Conservation (phyloP, 306 rosid genomes). For the Aeschynomene evenia region DNA sequence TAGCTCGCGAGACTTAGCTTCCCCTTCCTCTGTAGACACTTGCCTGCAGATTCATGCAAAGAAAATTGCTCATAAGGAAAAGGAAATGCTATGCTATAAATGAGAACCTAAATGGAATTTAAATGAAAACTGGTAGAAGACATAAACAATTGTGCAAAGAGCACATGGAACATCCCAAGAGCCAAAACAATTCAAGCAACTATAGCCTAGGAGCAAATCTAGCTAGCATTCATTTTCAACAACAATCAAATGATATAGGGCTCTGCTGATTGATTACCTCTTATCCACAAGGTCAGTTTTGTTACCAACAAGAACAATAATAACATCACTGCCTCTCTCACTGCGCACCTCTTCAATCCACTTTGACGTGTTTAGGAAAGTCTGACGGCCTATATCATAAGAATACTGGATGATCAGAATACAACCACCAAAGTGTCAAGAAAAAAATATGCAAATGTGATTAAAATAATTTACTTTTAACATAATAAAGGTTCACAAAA, state of each 20-base stretch:
- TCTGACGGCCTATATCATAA: slow-evolving; percentile 49
- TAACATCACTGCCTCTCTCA: slow-evolving; percentile 70
- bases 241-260: neutral
- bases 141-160: neutral
- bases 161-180: neutral
- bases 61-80: slow-evolving; percentile 7
- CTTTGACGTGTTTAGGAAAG: slow-evolving; percentile 64
- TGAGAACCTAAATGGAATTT: neutral
- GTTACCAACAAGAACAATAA: slow-evolving; percentile 71
- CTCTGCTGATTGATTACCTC: slow-evolving; percentile 43
- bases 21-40: slow-evolving; percentile 52
- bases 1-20: slow-evolving; percentile 46
- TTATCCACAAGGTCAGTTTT: slow-evolving; percentile 78
- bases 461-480: neutral
- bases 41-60: slow-evolving; percentile 35
- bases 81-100: neutral
- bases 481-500: neutral
- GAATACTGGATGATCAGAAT: slow-evolving; percentile 16
- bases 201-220: neutral
- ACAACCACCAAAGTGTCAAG: slow-evolving; percentile 13
- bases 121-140: neutral
- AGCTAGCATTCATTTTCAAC: neutral
- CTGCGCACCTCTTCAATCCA: slow-evolving; percentile 81
- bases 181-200: slow-evolving; percentile 5
- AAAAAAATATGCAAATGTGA: neutral